These are phyloP conservation scores for Penicillium olsonii DNA, from an alignment of 2,329 filamentous ascomycete genomes.

Conservation along the genomic window DNA sequence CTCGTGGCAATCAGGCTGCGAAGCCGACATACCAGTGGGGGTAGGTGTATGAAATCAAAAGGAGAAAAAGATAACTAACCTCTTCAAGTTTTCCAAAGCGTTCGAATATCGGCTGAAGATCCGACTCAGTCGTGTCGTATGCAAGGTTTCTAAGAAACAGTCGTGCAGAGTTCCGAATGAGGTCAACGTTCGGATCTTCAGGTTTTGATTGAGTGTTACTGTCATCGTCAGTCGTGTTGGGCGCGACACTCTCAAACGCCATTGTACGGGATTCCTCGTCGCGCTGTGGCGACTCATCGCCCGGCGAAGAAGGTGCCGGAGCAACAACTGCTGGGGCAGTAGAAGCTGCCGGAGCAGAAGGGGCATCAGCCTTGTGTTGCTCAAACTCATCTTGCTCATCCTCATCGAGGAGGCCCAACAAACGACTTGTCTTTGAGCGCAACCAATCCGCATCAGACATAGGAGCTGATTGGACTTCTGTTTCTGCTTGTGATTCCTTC, in stretches of 20 bases:
- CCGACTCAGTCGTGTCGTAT: slow-evolving; percentile 75
- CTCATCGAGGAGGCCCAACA: slow-evolving; percentile 81
- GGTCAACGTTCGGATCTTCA: slow-evolving; percentile 54
- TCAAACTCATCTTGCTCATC: slow-evolving; percentile 49
- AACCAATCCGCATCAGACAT: slow-evolving; percentile 86
- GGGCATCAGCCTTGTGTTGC: slow-evolving; percentile 17
- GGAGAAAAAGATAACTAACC: slow-evolving; percentile 61
- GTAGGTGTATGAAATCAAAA: not conserved
- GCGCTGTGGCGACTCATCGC: slow-evolving; percentile 1
- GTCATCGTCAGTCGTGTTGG: slow-evolving; percentile 17
- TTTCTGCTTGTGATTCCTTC: slow-evolving; percentile 21
- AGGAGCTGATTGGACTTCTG: slow-evolving; percentile 34
- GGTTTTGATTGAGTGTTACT: slow-evolving; percentile 18
- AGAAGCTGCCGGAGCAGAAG: slow-evolving; percentile 11
- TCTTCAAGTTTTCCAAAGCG: slow-evolving; percentile 78
- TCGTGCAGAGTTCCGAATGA: slow-evolving; percentile 71
- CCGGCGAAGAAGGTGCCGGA: not conserved
- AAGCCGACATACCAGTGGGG: slow-evolving; percentile 16
- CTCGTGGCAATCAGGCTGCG: slow-evolving; percentile 16
- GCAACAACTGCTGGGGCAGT: not conserved
- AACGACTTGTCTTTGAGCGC: slow-evolving; percentile 79
- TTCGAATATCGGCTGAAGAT: slow-evolving; percentile 70
- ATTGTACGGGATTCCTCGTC: slow-evolving; percentile 23
- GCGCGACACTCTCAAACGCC: slow-evolving; percentile 17
- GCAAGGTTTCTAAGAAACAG: slow-evolving; percentile 88